Conservation (phyloP, 306 rosid species). For the Prosopis cineraria region DNA sequence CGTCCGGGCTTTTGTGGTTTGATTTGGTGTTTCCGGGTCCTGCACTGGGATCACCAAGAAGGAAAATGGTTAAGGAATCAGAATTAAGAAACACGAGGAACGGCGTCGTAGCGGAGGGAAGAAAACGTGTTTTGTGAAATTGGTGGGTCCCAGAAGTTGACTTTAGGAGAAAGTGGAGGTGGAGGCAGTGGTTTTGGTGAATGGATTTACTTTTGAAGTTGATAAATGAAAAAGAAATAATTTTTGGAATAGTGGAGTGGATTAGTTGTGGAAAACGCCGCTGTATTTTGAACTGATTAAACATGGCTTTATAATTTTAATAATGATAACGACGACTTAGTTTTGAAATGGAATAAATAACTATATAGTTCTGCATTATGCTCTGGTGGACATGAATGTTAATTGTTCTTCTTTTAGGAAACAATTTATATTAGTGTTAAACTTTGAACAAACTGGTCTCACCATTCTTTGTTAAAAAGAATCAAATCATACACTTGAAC, state of each 20-base stretch:
- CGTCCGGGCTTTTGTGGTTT: conserved; percentile 11
- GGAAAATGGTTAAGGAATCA: background rate
- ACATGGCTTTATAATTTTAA: background rate
- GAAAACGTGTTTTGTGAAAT: conserved; percentile 15
- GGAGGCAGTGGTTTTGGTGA: background rate
- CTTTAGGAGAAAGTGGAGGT: background rate
- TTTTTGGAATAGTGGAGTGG: too few species aligned
- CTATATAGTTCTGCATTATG: too few species aligned
- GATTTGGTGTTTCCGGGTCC: background rate
- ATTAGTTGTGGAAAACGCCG: background rate
- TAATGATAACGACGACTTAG: too few species aligned
- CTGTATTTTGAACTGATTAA: background rate
- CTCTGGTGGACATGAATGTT: too few species aligned
- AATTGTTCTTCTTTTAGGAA: too few species aligned
- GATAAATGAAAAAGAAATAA: background rate
- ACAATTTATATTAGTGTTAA: too few species aligned
- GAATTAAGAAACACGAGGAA: background rate
- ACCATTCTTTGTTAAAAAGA: too few species aligned
- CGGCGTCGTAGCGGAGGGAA: background rate
- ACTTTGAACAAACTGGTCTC: too few species aligned
- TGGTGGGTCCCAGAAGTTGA: background rate
- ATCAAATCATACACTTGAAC: too few species aligned
- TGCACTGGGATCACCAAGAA: background rate
- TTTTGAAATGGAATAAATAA: too few species aligned
- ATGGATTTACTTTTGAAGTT: background rate